Evolutionary conservation across 2,329 filamentous ascomycete species (phyloP), one percentile per base, ranked within the genome.

Genomic region (Onygenales sp.): DNA sequence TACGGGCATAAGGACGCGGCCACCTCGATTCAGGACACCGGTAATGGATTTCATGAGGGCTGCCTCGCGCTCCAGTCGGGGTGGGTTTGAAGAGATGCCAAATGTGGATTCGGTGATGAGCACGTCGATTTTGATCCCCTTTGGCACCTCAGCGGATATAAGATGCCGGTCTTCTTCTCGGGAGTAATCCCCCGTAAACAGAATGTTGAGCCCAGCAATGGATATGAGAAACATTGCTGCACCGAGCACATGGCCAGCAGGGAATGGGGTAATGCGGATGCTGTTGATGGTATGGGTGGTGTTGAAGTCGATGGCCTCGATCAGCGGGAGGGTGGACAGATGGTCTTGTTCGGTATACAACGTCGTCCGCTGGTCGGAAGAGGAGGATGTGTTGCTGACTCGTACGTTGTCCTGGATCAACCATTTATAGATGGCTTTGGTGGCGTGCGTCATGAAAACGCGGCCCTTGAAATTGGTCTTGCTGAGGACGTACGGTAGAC

Each of bases 381-480:
- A 81, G 49, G 79, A 81, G 2, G 78, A 76, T 34, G 65, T 88
- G 77, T 77, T 93, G 79, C 63, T 87, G 33, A 98, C 91, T 55
- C 93, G 85, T 44, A 98, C 88, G 60, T 90, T 95, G 71, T 98
- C 93, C 70, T 95, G 90, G 58, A 97, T 96, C 50, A 97, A 83
- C 92, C 93, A 97, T 74, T 97, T 97, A 80, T 98, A 98, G 68
- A 98, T 98, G 62, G 93, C 93, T 71, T 98, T 97, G 46, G 93
- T 98, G 1, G 93, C 90, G 75, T 98, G 93, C 50, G 93, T 98
- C 92, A 97, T 98, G 75, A 96, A 97, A 56, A 97, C 92, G 21
- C 91, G 84, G 48, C 93, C 93, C 59, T 87, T 86, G 76, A 98
- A 98, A 70, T 96, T 96, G 39, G 93, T 97, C 75, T 98, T 98